Evolutionary conservation across 257 asterid genomes (phyloP), one percentile per base, ranked within the genome.

Genomic region (Vinca minor): DNA sequence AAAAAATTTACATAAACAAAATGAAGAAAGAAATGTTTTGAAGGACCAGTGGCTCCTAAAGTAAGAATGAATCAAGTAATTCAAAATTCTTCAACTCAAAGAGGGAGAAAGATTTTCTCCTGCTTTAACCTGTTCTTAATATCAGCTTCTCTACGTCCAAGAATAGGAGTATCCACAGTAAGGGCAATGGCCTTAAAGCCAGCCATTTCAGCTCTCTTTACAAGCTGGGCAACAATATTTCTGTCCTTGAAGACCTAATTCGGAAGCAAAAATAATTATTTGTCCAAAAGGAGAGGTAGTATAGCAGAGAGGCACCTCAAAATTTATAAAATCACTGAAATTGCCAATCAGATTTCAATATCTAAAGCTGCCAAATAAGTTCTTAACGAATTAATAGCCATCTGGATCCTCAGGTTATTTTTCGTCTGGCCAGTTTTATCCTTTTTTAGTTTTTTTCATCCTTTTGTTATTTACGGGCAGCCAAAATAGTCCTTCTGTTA

Each of bases 101-200:
- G 9, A 35, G 18, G 31, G 25, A 42, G 59, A 59, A 71, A 53
- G 0, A 44, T 35, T 50, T 35, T 42, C 39, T 50, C 44, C 9
- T 25, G 10, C 38, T 26, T 47, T 75, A 41, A 88, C 96, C 94
- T 83, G 80, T 89, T 89, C 81, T 85, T 89, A 54, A 89, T 89
- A 73, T 89, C 96, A 65, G 91, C 89, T 82, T 89, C 96, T 79
- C 96, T 82, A 60, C 94, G 82, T n/a, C 95, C 96, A 23, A 87
- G 84, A 46, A 84, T 76, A 29, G 95, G 95, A 35, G 95, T 82
- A 79, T 89, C 96, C 18, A 78, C 96, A 28, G 95, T 89, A 46
- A 89, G 88, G 57, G 71, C 94, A 62, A 89, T 83, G 49, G 91
- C 95, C 82, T 85, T 85, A 74, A 78, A 87, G 46, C 95, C 95